These are phyloP conservation scores for Filobasidium floriforme DNA, from an alignment of 768 basidiomycete species.

Conservation along the genomic window DNA sequence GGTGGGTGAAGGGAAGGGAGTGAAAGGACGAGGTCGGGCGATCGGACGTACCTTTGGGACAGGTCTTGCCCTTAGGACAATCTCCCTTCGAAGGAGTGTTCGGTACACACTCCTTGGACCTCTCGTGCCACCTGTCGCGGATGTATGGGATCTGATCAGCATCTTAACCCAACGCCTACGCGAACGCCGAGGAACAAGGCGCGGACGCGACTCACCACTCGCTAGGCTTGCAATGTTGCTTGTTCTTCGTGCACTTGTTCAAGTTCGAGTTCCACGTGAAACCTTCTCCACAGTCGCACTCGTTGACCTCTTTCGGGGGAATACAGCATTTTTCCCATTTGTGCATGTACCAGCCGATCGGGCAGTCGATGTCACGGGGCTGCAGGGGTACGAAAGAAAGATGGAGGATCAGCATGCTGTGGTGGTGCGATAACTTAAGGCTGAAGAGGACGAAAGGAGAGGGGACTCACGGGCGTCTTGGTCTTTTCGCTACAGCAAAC, in stretches of 20 bases:
- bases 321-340: slow-evolving; percentile 13
- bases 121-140: slow-evolving; percentile 32
- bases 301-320: slow-evolving; percentile 12
- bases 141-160: too few species aligned
- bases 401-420: background rate
- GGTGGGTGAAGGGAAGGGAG: background rate
- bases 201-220: slow-evolving; percentile 29
- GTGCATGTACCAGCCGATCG: slow-evolving; percentile 12
- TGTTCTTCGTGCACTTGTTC: slow-evolving; percentile 26
- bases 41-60: slow-evolving; percentile 27
- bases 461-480: slow-evolving; percentile 14
- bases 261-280: slow-evolving; percentile 10
- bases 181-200: too few species aligned
- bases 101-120: slow-evolving; percentile 29
- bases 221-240: slow-evolving; percentile 18
- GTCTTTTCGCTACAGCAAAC: slow-evolving; percentile 29
- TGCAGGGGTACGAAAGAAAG: background rate
- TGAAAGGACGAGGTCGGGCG: background rate
- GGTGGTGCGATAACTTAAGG: background rate
- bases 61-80: slow-evolving; percentile 28
- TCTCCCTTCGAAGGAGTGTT: slow-evolving; percentile 19
- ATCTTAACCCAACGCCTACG: too few species aligned
- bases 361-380: slow-evolving; percentile 12
- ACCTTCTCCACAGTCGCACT: slow-evolving; percentile 35
- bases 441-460: background rate